phyloP scores from a whole-genome alignment of 352 stramenopile species.

The Thalassiosira mediterranea region DNA sequence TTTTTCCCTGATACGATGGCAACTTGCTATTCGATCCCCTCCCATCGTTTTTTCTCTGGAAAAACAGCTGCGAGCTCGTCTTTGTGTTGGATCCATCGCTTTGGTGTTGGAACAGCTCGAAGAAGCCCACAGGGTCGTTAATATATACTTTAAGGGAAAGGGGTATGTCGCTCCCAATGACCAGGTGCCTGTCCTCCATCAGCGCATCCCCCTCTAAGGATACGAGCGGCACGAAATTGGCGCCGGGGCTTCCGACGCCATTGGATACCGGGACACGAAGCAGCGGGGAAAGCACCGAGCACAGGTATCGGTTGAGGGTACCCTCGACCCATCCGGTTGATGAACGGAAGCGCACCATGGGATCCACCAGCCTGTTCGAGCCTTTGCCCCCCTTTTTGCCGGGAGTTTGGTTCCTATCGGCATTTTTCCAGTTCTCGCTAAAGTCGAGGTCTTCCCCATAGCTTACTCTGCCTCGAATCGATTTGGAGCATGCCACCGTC shows the following conservation, averaged over 20 bases:
- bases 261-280: conserved; percentile 25
- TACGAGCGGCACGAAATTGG: conserved; percentile 25
- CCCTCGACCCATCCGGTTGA: conserved; percentile 43
- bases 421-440: conserved; percentile 34
- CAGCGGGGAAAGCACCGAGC: conserved; percentile 59
- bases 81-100: not conserved
- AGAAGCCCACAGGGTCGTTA: conserved; percentile 58
- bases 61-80: conserved; percentile 26
- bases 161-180: conserved; percentile 74
- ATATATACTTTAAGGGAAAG: conserved; percentile 60
- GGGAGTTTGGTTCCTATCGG: conserved; percentile 2
- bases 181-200: conserved; percentile 68
- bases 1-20: conserved; percentile 15
- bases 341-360: conserved; percentile 67
- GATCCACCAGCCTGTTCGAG: conserved; percentile 21
- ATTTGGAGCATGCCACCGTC: conserved; percentile 52
- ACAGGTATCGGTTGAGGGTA: conserved; percentile 60
- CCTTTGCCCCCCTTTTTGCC: conserved; percentile 6
- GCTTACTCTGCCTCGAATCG: conserved; percentile 13
- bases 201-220: conserved; percentile 53
- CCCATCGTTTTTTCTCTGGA: conserved; percentile 3
- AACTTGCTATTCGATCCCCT: not conserved
- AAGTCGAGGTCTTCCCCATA: conserved; percentile 45
- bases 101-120: conserved; percentile 56
- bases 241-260: not conserved